phyloP scores from a whole-genome alignment of 1,284 basidiomycete genomes.

The Trichosporon sp. region DNA sequence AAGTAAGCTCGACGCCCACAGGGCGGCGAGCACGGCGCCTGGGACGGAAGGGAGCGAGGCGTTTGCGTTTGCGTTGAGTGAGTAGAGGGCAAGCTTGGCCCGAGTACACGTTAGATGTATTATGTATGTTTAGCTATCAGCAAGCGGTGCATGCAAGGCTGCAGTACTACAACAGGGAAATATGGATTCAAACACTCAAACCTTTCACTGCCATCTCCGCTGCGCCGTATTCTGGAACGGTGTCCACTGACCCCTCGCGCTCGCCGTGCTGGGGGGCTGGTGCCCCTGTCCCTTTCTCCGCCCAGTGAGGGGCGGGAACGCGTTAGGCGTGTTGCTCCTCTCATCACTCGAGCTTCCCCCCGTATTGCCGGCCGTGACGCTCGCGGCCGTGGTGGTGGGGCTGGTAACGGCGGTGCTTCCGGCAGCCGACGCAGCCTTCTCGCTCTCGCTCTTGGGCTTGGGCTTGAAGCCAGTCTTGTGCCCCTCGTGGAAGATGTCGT shows the following conservation, averaged over 20 bases:
- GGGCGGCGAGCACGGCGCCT: too few relatives aligned
- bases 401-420: not conserved
- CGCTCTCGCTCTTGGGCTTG: conserved; percentile 30
- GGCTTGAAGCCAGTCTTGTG: conserved; percentile 43
- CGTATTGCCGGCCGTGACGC: not conserved
- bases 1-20: conserved; percentile 15
- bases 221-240: conserved; percentile 16
- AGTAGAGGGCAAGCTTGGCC: too few relatives aligned
- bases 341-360: not conserved
- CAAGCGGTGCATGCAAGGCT: not conserved
- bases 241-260: not conserved
- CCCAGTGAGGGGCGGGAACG: conserved; percentile 10
- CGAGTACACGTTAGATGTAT: conserved; percentile 18
- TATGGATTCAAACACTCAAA: not conserved
- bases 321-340: not conserved
- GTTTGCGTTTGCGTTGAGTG: too few relatives aligned
- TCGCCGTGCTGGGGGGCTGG: not conserved
- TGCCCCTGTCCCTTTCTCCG: not conserved
- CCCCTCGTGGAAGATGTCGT: conserved; percentile 66
- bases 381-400: not conserved
- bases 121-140: not conserved
- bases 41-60: too few relatives aligned
- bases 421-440: not conserved
- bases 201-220: not conserved
- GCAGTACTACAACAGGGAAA: not conserved